Evolutionary conservation across 1,139 yeast genomes (phyloP).

Genomic region (Scheffersomyces segobiensis): DNA sequence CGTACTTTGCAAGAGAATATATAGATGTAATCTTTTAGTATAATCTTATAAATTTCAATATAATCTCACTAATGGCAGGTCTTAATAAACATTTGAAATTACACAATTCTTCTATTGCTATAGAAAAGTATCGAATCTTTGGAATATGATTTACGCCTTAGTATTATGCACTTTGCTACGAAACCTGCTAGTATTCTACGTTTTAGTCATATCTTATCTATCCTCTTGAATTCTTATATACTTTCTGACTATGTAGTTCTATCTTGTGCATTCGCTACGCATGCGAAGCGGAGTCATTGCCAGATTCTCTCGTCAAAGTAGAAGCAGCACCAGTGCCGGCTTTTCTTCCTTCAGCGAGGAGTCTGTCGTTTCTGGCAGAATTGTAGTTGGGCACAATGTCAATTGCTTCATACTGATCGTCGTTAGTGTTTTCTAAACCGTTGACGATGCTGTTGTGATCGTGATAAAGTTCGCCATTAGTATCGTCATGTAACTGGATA

Average conservation of each 20-base stretch:
- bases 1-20: not conserved
- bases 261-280: not conserved
- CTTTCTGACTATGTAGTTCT: not conserved
- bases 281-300: not conserved
- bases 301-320: not conserved
- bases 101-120: too few relatives aligned
- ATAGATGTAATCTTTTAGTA: not conserved
- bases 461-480: slow-evolving; percentile 12
- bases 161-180: not conserved
- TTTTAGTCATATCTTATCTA: slow-evolving; percentile 3
- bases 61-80: too few relatives aligned
- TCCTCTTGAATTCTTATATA: not conserved
- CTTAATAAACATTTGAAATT: too few relatives aligned
- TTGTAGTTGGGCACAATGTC: slow-evolving; percentile 45
- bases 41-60: not conserved
- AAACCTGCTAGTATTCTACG: not conserved
- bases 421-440: slow-evolving; percentile 2
- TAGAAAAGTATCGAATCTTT: not conserved
- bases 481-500: slow-evolving; percentile 1
- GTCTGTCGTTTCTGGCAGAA: slow-evolving; percentile 27
- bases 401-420: slow-evolving; percentile 24
- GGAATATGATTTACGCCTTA: too few relatives aligned
- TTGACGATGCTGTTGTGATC: slow-evolving; percentile 7
- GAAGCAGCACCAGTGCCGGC: not conserved
- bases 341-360: slow-evolving; percentile 9